Percentiles rank a stretch among this genome's conserved stretches.
Evolutionary conservation across 225 moss, liverwort and hornwort species (phyloP).

Genomic region (Bryoerythrophyllum caledonicum): DNA sequence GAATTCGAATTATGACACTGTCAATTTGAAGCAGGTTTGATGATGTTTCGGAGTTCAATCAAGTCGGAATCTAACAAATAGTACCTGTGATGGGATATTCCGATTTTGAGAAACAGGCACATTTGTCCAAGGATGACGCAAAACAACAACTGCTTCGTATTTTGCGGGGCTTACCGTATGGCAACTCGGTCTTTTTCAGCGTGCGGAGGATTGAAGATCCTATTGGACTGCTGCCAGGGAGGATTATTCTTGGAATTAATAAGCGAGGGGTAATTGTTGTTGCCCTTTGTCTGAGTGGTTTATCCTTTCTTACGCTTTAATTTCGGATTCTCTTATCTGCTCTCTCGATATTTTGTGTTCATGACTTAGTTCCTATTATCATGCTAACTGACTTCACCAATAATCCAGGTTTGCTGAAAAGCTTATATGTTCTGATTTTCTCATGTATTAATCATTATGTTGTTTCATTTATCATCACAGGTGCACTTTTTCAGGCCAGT

Average conservation of each 20-base stretch:
- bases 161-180: slow-evolving; percentile 83
- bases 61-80: slow-evolving; percentile 13
- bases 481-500: slow-evolving; percentile 98
- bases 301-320: slow-evolving; percentile 13
- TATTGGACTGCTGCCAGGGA: slow-evolving; percentile 89
- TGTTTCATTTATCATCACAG: slow-evolving; percentile 31
- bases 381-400: not conserved
- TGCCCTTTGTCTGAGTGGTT: not conserved
- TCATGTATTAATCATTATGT: not conserved
- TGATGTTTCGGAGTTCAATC: not conserved
- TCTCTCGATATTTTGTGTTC: not conserved
- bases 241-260: slow-evolving; percentile 94
- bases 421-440: slow-evolving; percentile 4
- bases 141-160: slow-evolving; percentile 94
- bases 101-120: slow-evolving; percentile 54
- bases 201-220: slow-evolving; percentile 98
- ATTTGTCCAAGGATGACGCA: slow-evolving; percentile 91
- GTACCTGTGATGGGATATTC: slow-evolving; percentile 9
- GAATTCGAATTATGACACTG: not conserved
- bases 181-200: slow-evolving; percentile 94
- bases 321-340: slow-evolving; percentile 4
- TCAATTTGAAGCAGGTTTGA: slow-evolving; percentile 7
- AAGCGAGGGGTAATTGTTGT: slow-evolving; percentile 79
- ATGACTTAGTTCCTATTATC: not conserved
- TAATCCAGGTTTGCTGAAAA: slow-evolving; percentile 18